phyloP scores from a whole-genome alignment of 2,329 filamentous ascomycete genomes.

The Colletotrichum zoysiae region DNA sequence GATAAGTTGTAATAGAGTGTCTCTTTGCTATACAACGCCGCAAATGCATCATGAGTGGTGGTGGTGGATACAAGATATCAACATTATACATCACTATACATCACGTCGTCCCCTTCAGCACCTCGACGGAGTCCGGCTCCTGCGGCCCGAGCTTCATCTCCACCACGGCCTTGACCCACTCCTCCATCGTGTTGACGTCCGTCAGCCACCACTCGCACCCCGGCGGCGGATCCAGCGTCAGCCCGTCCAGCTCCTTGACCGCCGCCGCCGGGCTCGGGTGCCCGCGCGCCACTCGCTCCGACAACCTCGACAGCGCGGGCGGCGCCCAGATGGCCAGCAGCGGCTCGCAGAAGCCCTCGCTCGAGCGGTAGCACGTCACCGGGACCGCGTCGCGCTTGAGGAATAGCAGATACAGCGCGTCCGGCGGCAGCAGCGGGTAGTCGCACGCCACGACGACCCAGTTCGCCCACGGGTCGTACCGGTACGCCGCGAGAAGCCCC shows the following conservation, averaged over 20 bases:
- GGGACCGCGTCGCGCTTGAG: constrained; percentile 43
- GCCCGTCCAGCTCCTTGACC: constrained; percentile 22
- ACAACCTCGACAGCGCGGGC: constrained; percentile 46
- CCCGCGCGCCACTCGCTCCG: constrained; percentile 34
- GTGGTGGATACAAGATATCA: background rate
- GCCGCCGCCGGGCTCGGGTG: constrained; percentile 37
- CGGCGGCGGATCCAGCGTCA: constrained; percentile 16
- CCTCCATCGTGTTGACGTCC: constrained; percentile 34
- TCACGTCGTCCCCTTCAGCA: background rate
- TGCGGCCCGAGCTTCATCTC: constrained; percentile 29
- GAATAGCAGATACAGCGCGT: constrained; percentile 47
- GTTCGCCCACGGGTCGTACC: constrained; percentile 43
- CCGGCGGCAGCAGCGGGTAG: constrained; percentile 49
- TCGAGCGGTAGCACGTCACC: constrained; percentile 52
- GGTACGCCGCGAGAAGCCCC: constrained; percentile 50
- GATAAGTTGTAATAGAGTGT: background rate
- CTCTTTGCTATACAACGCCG: background rate
- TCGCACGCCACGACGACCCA: constrained; percentile 53
- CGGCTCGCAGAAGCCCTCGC: constrained; percentile 49
- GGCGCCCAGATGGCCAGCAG: constrained; percentile 53
- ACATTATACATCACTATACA: background rate
- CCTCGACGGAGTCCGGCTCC: background rate
- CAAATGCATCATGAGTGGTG: background rate
- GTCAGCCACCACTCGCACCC: constrained; percentile 34
- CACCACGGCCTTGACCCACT: constrained; percentile 25